A percentile compares a stretch with the other conserved stretches of the same genome.
These are phyloP conservation scores for Phytophthora constricta DNA, from an alignment of 352 stramenopile genomes.

Conservation along the genomic window DNA sequence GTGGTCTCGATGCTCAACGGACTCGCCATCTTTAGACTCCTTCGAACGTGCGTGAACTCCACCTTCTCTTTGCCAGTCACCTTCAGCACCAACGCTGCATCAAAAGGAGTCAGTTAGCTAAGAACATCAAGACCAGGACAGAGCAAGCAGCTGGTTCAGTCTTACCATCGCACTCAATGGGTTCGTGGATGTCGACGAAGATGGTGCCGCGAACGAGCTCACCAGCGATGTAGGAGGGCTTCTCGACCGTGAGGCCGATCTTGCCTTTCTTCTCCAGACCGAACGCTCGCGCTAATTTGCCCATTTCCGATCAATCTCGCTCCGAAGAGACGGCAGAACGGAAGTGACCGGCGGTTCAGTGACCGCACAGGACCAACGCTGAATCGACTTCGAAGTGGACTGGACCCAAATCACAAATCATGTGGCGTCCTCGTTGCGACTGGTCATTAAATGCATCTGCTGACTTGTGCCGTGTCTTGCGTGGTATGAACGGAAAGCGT, in stretches of 20 bases:
- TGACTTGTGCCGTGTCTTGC: no score
- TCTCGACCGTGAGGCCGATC: slow-evolving; percentile 60
- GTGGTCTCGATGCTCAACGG: slow-evolving; percentile 28
- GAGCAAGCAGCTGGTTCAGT: no score
- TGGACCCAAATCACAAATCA: background rate
- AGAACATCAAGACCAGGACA: no score
- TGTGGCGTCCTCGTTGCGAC: background rate
- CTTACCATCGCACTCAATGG: slow-evolving; percentile 70
- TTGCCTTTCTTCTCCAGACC: slow-evolving; percentile 70
- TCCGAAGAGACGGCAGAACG: slow-evolving; percentile 10
- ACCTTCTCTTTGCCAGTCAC: slow-evolving; percentile 73
- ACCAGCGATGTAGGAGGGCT: slow-evolving; percentile 64
- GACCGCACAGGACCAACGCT: background rate
- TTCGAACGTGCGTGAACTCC: slow-evolving; percentile 48
- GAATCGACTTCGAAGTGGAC: background rate
- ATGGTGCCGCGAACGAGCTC: slow-evolving; percentile 66
- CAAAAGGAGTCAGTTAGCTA: no score
- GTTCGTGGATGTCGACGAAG: slow-evolving; percentile 56
- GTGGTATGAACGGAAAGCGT: no score
- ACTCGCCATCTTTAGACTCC: slow-evolving; percentile 40
- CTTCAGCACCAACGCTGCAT: slow-evolving; percentile 67
- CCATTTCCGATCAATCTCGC: slow-evolving; percentile 38
- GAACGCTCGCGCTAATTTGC: slow-evolving; percentile 55
- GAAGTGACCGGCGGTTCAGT: slow-evolving; percentile 14
- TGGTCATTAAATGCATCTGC: no score